Evolutionary conservation across 2,329 filamentous ascomycete genomes (phyloP), one percentile per base, ranked within the genome.

Genomic region (Sporothrix protearum): DNA sequence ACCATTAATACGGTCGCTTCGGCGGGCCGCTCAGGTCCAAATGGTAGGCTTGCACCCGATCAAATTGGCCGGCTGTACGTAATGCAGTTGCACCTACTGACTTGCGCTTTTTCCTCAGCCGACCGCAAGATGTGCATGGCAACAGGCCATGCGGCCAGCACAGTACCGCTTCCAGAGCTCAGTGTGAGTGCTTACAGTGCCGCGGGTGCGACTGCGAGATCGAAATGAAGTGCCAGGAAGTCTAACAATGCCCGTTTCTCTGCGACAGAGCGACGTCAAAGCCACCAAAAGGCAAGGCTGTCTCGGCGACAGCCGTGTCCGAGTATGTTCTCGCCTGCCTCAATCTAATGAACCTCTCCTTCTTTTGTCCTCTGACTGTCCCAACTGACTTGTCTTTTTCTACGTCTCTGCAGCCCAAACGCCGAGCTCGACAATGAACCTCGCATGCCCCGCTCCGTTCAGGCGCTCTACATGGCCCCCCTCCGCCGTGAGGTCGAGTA

Each of bases 391-490:
- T 22, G 4, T 22, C 12, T 36, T 22, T 25, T 42, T 42, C 33
- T n/a, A n/a, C n/a, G n/a, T 39, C n/a, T 2, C 33, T 42, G 14
- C 39, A 42, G 39, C 39, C 39, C 39, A 12, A 45, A 45, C n/a
- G 7, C 33, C 33, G n/a, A 25, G 22, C n/a, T 45, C 25, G n/a
- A n/a, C n/a, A 39, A 64, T 9, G 71, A 78, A 0, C 73, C 80
- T 9, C 90, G 92, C 74, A 84, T 92, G 51, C 94, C 94, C 49
- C 88, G 93, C 77, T 88, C 90, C 74, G 89, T 98, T 39, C 92
- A 96, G 83, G 92, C 95, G 49, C 85, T 96, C 59, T 96, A 97
- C 81, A 87, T 97, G 67, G 89, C 91, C 74, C 95, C 96, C 19
- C 85, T 98, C 68, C 92, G 92, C 77, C 90, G 92, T 74, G 84